Evolutionary conservation across 805 yeast genomes (phyloP).

Genomic region (Saccharomyces mikatae): DNA sequence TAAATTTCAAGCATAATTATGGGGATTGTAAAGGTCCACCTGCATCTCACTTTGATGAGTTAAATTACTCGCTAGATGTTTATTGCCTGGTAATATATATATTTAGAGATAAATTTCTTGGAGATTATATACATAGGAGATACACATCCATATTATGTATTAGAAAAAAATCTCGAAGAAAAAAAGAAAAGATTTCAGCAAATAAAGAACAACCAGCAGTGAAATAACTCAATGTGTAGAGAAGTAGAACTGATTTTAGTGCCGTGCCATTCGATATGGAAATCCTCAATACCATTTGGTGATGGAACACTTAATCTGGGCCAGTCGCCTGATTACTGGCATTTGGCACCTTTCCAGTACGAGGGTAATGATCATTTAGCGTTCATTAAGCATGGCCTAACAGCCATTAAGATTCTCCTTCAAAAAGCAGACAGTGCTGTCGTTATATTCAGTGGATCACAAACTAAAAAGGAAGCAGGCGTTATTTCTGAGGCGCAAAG

Average conservation of each 20-base stretch:
- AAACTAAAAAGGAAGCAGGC: conserved; percentile 50
- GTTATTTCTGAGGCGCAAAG: conserved; percentile 54
- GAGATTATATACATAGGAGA: not conserved
- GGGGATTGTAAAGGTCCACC: no score
- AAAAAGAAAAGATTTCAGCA: not conserved
- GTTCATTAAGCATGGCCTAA: conserved; percentile 52
- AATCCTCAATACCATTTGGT: conserved; percentile 7
- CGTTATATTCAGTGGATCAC: conserved; percentile 57
- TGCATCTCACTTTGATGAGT: not conserved
- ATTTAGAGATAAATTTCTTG: no score
- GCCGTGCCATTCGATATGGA: conserved; percentile 64
- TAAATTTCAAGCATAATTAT: no score
- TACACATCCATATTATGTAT: not conserved
- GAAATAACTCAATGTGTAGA: not conserved
- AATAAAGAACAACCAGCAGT: not conserved
- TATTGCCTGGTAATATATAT: no score
- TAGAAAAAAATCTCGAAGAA: not conserved
- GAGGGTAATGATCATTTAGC: conserved; percentile 63
- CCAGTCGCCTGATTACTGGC: conserved; percentile 48
- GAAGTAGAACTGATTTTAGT: conserved; percentile 36
- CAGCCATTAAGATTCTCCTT: conserved; percentile 34
- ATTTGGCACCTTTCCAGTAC: conserved; percentile 54
- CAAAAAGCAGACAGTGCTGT: conserved; percentile 28
- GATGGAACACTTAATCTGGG: conserved; percentile 36
- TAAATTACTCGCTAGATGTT: no score